Conservation (phyloP, 352 stramenopile genomes). For the Phytophthora fragariae region DNA sequence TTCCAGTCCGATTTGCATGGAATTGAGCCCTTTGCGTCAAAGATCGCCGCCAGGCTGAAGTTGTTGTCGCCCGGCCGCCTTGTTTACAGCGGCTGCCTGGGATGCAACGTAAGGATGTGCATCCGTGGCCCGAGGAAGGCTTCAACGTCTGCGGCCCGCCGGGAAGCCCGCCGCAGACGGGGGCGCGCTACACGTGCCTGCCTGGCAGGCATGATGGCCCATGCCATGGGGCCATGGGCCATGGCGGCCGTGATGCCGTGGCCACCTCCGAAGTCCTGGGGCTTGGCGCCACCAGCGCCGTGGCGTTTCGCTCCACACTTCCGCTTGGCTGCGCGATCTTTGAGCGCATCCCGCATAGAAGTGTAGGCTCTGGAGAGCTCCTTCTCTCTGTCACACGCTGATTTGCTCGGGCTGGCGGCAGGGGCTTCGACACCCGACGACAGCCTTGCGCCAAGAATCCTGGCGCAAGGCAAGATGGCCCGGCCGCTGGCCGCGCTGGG, state of each 20-base stretch:
- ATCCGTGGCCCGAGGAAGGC: background rate
- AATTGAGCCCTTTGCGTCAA: background rate
- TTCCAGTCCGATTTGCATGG: conserved; percentile 16
- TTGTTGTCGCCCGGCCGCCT: background rate
- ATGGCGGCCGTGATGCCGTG: too few species aligned
- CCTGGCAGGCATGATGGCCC: too few species aligned
- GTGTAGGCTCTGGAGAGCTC: conserved; percentile 33
- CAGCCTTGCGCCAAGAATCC: too few species aligned
- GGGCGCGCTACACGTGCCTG: background rate
- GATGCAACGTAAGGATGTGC: conserved; percentile 32
- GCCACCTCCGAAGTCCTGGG: too few species aligned
- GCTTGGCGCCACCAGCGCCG: too few species aligned
- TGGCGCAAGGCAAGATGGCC: too few species aligned
- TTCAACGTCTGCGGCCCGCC: conserved; percentile 11
- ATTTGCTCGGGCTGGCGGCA: too few species aligned
- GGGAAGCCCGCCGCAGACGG: conserved; percentile 17
- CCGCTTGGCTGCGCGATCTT: conserved; percentile 21
- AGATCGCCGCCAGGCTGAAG: conserved; percentile 12
- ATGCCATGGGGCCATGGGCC: too few species aligned
- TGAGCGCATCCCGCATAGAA: conserved; percentile 27
- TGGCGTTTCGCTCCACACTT: conserved; percentile 9
- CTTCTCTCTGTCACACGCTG: background rate
- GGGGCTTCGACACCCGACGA: too few species aligned
- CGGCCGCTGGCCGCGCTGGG: too few species aligned
- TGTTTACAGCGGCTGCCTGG: conserved; percentile 22